Evolutionary conservation across 306 rosid genomes (phyloP), one percentile per base, ranked within the genome.

Genomic region (Castanea mollissima): DNA sequence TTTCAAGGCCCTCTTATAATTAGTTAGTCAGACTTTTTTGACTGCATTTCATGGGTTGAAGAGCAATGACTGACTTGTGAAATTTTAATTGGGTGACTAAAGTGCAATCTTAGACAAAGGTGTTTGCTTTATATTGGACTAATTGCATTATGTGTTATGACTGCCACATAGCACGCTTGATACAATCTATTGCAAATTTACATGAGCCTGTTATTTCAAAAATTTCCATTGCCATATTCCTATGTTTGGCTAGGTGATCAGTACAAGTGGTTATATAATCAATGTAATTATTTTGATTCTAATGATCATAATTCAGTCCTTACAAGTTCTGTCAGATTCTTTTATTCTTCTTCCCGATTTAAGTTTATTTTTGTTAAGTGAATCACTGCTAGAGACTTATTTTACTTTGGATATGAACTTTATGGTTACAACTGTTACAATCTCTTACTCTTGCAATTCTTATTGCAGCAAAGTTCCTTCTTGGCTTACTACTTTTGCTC

Each of bases 401-500:
- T 76, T n/a, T 23, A 38, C 46, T 35, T 29, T 15, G 12, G 51
- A 32, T 52, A 0, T 52, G 58, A 16, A 20, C 31, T 57, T 77
- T 38, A 31, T 73, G 31, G 21, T 35, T 52, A 11, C 51, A 49
- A 51, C n/a, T 10, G 23, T 51, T 74, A 4, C 49, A 29, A 3
- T 81, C 63, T 60, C 80, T 64, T 64, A 76, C 15, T 44, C 31
- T 23, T 72, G 29, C 64, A 41, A 27, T 74, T 31, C 29, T 80
- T 46, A 20, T 79, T 83, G 38, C 87, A 86, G 89, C 87, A 86
- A 86, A 83, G 79, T 69, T 69, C 89, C 89, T 34, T 8, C 87
- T 69, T 86, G 89, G 87, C 77, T 86, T 38, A 83, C 89, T 60
- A 70, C 84, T 62, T 79, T 86, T 55, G 89, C 89, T 14, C 89